A percentile compares a stretch with the other conserved stretches of the same genome.
Conservation (phyloP, 2,329 filamentous ascomycete species). For the Hymenoscyphus scutula region DNA sequence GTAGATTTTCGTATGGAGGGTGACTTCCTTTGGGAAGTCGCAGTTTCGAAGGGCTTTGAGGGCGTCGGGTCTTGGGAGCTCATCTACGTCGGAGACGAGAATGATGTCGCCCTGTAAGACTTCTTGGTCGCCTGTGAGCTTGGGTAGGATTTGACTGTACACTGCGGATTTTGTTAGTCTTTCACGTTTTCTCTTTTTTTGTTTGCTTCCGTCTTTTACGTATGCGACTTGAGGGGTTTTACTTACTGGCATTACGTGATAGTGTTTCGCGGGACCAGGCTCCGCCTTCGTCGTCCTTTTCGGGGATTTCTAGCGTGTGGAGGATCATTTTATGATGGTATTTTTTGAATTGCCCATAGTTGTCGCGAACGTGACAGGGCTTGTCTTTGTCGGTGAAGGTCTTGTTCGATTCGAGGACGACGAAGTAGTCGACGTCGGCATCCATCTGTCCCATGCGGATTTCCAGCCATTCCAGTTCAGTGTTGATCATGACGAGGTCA, state of each 20-base stretch:
- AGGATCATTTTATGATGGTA: slow-evolving; percentile 37
- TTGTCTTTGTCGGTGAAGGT: slow-evolving; percentile 58
- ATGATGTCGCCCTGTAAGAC: not conserved
- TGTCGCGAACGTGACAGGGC: slow-evolving; percentile 50
- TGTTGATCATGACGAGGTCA: slow-evolving; percentile 60
- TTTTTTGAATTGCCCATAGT: slow-evolving; percentile 48
- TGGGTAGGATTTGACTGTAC: not conserved
- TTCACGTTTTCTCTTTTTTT: too few species aligned
- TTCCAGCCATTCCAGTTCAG: slow-evolving; percentile 64
- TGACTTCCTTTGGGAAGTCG: not conserved
- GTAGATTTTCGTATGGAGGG: not conserved
- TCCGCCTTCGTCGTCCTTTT: not conserved
- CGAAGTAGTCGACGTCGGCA: slow-evolving; percentile 60
- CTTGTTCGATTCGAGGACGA: slow-evolving; percentile 56
- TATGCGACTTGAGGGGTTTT: too few species aligned
- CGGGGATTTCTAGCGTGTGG: not conserved
- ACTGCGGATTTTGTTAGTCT: not conserved
- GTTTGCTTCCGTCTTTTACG: too few species aligned
- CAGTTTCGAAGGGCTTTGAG: not conserved
- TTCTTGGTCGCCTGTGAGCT: not conserved
- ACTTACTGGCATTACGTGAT: not conserved
- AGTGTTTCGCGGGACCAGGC: not conserved
- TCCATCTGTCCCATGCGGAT: slow-evolving; percentile 59
- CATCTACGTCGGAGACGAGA: not conserved
- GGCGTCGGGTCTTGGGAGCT: not conserved